Percentiles rank a stretch among this genome's conserved stretches.
Conservation (phyloP, 306 rosid species). For the Arachis stenosperma region DNA sequence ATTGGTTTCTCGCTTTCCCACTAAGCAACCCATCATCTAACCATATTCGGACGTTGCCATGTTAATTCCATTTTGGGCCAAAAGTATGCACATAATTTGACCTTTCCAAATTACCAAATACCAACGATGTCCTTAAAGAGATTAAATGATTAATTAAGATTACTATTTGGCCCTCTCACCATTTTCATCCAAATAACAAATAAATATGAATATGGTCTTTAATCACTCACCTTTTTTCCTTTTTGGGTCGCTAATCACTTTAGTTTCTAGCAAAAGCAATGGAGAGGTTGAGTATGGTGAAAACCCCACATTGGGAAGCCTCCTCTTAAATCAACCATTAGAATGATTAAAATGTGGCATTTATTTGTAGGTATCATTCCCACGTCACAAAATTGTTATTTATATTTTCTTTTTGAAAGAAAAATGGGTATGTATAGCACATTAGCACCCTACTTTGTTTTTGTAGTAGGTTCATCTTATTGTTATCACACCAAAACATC, state of each 20-base stretch:
- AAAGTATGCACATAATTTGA: neutral
- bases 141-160: too few species aligned
- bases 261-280: conserved; percentile 38
- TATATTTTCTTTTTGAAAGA: too few species aligned
- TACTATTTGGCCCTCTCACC: neutral
- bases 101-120: conserved; percentile 17
- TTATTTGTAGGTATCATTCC: neutral
- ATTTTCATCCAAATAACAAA: neutral
- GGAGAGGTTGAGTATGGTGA: conserved; percentile 36
- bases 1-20: conserved; percentile 35
- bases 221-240: conserved; percentile 3
- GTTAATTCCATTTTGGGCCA: neutral
- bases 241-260: conserved; percentile 37
- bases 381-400: neutral
- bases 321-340: conserved; percentile 29
- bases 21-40: conserved; percentile 28
- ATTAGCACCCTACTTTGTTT: too few species aligned
- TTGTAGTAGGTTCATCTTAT: too few species aligned
- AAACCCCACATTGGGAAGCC: neutral
- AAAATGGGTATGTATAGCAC: too few species aligned
- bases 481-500: too few species aligned
- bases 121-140: conserved; percentile 27
- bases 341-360: conserved; percentile 11
- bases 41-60: neutral
- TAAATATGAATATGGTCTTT: neutral